Conservation (phyloP, 1,139 yeast genomes). For the Diutina scorzettiae region DNA sequence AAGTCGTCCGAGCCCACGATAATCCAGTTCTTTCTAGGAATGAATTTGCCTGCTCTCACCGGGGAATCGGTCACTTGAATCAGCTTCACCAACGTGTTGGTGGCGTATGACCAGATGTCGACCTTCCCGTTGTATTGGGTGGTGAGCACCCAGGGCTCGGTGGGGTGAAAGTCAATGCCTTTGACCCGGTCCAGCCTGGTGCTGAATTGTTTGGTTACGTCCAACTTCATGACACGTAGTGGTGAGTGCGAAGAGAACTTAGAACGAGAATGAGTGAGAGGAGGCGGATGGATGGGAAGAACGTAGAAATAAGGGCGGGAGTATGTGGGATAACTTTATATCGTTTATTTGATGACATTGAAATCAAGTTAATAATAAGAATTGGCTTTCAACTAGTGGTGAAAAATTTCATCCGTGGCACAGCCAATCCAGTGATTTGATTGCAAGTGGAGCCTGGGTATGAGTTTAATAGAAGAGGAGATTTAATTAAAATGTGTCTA, state of each 20-base stretch:
- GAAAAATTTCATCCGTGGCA: no score
- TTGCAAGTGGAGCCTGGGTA: no score
- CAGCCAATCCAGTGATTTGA: no score
- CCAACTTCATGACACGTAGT: constrained; percentile 29
- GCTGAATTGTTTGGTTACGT: constrained; percentile 59
- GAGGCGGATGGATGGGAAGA: neutral
- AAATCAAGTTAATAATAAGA: no score
- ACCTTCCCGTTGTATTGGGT: constrained; percentile 77
- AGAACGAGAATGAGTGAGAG: neutral
- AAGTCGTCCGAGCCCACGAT: constrained; percentile 94
- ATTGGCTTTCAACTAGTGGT: no score
- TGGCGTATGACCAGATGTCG: constrained; percentile 90
- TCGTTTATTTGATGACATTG: no score
- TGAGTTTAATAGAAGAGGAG: no score
- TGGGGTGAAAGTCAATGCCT: constrained; percentile 95
- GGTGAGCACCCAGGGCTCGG: constrained; percentile 92
- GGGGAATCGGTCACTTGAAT: constrained; percentile 91
- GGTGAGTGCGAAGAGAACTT: no score
- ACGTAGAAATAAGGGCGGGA: neutral
- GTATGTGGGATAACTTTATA: neutral
- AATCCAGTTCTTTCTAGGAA: constrained; percentile 96
- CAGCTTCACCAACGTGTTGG: constrained; percentile 40
- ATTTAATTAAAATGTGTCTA: no score
- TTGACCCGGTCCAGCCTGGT: constrained; percentile 93
- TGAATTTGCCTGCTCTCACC: constrained; percentile 87